A percentile compares a stretch with the other conserved stretches of the same genome.
Evolutionary conservation across 1,284 basidiomycete genomes (phyloP).

Genomic region (Heterobasidion parviporum): DNA sequence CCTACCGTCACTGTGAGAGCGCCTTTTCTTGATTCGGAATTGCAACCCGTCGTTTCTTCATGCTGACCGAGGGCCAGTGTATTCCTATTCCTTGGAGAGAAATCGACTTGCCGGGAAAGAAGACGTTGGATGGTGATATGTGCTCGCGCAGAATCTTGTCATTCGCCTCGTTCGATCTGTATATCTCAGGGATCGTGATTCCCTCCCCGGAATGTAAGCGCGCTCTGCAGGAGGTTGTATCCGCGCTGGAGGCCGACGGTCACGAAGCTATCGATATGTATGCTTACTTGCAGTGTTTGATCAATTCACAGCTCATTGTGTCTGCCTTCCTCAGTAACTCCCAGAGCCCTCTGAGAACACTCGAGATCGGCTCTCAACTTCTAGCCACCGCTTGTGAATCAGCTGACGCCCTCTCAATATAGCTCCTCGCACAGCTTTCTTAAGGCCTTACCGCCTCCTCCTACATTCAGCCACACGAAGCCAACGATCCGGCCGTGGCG

Average conservation of each 20-base stretch:
- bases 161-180: slow-evolving; percentile 18
- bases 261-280: slow-evolving; percentile 46
- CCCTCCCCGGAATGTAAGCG: slow-evolving; percentile 44
- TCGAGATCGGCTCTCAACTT: slow-evolving; percentile 31
- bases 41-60: too few species aligned
- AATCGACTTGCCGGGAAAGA: slow-evolving; percentile 29
- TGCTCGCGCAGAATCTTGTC: slow-evolving; percentile 27
- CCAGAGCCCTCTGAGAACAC: slow-evolving; percentile 23
- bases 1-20: too few species aligned
- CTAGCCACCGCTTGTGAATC: slow-evolving; percentile 28
- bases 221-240: slow-evolving; percentile 43
- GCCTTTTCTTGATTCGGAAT: too few species aligned
- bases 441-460: slow-evolving; percentile 17
- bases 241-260: slow-evolving; percentile 36
- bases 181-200: slow-evolving; percentile 30
- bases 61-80: slow-evolving; percentile 24
- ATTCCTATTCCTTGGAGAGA: slow-evolving; percentile 48
- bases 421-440: slow-evolving; percentile 17
- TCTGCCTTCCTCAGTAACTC: slow-evolving; percentile 22
- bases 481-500: slow-evolving; percentile 32
- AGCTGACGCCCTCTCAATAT: background rate
- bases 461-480: slow-evolving; percentile 29
- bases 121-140: slow-evolving; percentile 42
- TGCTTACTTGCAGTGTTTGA: slow-evolving; percentile 8
- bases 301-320: background rate